Conservation (phyloP, 495 filamentous ascomycete species). For the Neurospora sp. region DNA sequence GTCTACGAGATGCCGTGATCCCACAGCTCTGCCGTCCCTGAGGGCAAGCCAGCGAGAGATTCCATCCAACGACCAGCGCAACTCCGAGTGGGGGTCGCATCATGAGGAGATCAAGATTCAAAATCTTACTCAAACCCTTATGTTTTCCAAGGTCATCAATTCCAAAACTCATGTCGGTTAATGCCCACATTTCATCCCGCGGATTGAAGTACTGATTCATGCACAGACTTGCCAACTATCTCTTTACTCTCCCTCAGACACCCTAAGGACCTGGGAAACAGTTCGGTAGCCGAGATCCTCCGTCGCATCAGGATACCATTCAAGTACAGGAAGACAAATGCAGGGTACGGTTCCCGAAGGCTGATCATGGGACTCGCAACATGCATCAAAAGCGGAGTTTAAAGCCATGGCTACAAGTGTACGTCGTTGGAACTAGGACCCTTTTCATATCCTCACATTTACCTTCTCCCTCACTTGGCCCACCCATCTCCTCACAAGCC, state of each 20-base stretch:
- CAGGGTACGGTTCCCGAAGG: neutral
- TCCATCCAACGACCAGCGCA: too few relatives aligned
- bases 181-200: too few relatives aligned
- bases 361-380: neutral
- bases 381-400: neutral
- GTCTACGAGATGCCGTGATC: neutral
- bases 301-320: too few relatives aligned
- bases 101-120: neutral
- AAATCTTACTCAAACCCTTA: neutral
- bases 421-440: neutral
- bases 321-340: too few relatives aligned
- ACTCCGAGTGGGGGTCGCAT: neutral
- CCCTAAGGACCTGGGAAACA: too few relatives aligned
- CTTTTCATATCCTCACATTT: neutral
- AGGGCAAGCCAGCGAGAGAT: neutral
- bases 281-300: too few relatives aligned
- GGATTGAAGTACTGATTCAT: too few relatives aligned
- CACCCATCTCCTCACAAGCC: neutral
- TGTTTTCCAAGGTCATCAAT: too few relatives aligned
- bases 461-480: neutral
- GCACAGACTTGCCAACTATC: too few relatives aligned
- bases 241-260: too few relatives aligned
- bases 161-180: too few relatives aligned
- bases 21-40: neutral
- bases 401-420: neutral